phyloP scores from a whole-genome alignment of 169 alveolate species.

The Plasmodium berghei region DNA sequence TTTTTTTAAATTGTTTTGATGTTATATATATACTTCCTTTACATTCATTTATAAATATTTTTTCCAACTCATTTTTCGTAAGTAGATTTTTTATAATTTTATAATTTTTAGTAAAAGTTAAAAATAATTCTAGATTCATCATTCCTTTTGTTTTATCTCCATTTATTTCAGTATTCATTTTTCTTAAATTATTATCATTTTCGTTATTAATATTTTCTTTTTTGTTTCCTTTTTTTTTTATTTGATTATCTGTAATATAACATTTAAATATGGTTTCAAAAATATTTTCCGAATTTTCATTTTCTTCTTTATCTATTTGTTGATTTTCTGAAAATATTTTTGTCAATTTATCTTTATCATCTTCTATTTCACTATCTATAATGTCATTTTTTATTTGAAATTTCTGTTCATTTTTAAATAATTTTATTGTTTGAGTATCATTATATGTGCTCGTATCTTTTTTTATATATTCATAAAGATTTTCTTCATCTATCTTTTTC shows the following conservation, averaged over 20 bases:
- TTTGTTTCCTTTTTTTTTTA: background rate
- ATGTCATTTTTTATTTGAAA: background rate
- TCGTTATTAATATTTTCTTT: background rate
- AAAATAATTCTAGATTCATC: slow-evolving; percentile 53
- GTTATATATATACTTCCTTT: slow-evolving; percentile 60
- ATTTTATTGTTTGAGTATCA: too few species aligned
- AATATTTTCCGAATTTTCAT: background rate
- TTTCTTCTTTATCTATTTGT: slow-evolving; percentile 1
- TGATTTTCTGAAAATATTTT: background rate
- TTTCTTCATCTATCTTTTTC: background rate
- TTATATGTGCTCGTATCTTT: background rate
- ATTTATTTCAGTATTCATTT: background rate
- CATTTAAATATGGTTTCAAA: slow-evolving; percentile 41
- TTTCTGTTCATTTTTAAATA: too few species aligned
- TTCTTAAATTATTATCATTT: background rate
- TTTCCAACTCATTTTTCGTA: slow-evolving; percentile 50
- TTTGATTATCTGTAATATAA: slow-evolving; percentile 8
- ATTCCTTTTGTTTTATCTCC: slow-evolving; percentile 26
- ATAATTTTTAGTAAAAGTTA: slow-evolving; percentile 43
- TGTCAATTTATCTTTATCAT: background rate
- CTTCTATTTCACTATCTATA: background rate
- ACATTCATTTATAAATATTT: slow-evolving; percentile 61
- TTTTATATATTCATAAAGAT: background rate
- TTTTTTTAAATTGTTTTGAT: slow-evolving; percentile 39
- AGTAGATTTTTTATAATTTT: slow-evolving; percentile 62